A percentile compares a stretch with the other conserved stretches of the same genome.
These are phyloP conservation scores for Podila minutissima DNA, from an alignment of 192 early-diverging fungal species.

Conservation along the genomic window DNA sequence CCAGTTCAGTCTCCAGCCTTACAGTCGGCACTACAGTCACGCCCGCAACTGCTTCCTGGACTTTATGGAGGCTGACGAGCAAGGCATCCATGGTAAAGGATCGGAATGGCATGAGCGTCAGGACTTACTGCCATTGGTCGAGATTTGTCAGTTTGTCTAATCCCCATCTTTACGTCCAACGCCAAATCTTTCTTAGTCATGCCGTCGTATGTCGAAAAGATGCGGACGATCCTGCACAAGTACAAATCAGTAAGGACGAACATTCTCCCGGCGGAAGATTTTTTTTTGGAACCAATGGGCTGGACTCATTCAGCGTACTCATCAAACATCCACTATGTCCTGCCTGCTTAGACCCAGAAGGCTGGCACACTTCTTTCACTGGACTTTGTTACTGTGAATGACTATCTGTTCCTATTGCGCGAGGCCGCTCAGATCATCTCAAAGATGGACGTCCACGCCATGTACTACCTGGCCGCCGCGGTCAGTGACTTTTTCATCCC, in stretches of 20 bases:
- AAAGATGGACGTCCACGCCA: slow-evolving; percentile 70
- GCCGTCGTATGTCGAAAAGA: slow-evolving; percentile 71
- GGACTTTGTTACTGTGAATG: slow-evolving; percentile 88
- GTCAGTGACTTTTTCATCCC: slow-evolving; percentile 99
- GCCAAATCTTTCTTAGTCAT: slow-evolving; percentile 57
- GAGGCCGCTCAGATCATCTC: slow-evolving; percentile 76
- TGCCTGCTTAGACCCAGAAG: slow-evolving; percentile 57
- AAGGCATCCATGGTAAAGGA: slow-evolving; percentile 72
- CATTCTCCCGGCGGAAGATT: no score
- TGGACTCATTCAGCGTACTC: not conserved
- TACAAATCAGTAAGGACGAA: slow-evolving; percentile 66
- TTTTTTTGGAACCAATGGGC: no score
- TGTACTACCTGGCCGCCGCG: slow-evolving; percentile 98
- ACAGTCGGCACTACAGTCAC: slow-evolving; percentile 90
- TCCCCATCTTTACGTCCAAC: not conserved
- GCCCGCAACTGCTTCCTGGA: slow-evolving; percentile 81
- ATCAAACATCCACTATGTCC: no score
- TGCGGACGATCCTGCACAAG: slow-evolving; percentile 68
- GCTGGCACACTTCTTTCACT: slow-evolving; percentile 78
- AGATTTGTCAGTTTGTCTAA: not conserved
- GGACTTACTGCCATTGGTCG: not conserved
- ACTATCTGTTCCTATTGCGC: slow-evolving; percentile 93
- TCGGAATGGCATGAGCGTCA: not conserved
- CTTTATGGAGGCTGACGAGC: slow-evolving; percentile 72
- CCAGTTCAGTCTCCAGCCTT: slow-evolving; percentile 94